Percentiles rank a stretch among this genome's conserved stretches.
phyloP scores from a whole-genome alignment of 176 grass and related monocot genomes.

The Aegilops umbellulata region DNA sequence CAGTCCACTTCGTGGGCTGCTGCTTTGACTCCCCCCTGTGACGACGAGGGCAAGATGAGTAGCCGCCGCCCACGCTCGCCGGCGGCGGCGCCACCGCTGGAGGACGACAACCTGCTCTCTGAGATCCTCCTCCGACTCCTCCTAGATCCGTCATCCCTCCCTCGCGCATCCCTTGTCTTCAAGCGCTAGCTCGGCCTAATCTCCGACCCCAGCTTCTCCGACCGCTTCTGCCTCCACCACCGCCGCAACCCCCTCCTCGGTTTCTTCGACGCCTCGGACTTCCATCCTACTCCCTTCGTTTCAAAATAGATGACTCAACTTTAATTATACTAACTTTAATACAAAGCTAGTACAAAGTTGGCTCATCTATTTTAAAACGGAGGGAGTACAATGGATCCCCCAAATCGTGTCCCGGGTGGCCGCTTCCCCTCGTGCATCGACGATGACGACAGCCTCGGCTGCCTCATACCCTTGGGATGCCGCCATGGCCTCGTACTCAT shows the following conservation, averaged over 20 bases:
- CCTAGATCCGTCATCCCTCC: neutral
- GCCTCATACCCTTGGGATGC: neutral
- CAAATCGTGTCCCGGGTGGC: neutral
- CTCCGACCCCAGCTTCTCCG: neutral
- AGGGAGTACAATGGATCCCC: no score
- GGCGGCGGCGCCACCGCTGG: neutral
- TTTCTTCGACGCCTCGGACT: no score
- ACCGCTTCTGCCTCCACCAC: constrained; percentile 1
- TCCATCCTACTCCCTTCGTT: no score
- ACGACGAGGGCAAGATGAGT: no score
- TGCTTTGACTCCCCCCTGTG: no score
- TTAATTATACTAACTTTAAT: no score
- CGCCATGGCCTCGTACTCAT: neutral
- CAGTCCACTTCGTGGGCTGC: no score
- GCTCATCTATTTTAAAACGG: no score
- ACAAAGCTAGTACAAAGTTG: no score
- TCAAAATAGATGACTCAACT: no score
- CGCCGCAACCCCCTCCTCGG: neutral
- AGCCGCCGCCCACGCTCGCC: neutral
- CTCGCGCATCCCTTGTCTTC: neutral
- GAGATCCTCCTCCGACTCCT: constrained; percentile 6
- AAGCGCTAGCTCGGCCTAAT: neutral
- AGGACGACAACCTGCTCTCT: neutral
- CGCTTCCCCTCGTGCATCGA: neutral
- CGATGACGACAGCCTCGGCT: neutral